Conservation (phyloP, 108 stramenopile genomes). For the Aurantiochytrium sp. region DNA sequence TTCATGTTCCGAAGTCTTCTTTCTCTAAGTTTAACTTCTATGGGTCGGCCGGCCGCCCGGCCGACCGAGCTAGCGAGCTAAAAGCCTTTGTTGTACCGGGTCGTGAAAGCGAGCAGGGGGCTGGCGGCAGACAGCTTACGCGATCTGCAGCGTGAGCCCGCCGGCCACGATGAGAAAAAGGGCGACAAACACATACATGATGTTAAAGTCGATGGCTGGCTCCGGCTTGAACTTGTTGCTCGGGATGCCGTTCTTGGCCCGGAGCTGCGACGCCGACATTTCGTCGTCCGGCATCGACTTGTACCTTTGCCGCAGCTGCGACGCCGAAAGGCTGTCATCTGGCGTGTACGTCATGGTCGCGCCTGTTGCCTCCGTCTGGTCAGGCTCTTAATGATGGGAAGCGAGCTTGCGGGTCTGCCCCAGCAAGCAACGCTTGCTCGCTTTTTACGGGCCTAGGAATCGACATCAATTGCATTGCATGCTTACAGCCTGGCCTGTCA, state of each 20-base stretch:
- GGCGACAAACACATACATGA: neutral
- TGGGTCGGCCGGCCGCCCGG: too few relatives aligned
- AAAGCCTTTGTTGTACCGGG: too few relatives aligned
- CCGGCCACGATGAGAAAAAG: neutral
- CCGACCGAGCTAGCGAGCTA: too few relatives aligned
- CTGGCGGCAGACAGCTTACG: neutral
- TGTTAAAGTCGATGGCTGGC: neutral
- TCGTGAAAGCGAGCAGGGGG: too few relatives aligned
- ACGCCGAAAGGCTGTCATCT: constrained; percentile 6
- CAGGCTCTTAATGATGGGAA: too few relatives aligned
- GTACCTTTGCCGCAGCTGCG: constrained; percentile 20
- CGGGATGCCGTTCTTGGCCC: constrained; percentile 8
- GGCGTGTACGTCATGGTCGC: neutral
- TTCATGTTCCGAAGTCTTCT: too few relatives aligned
- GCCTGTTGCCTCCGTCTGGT: neutral
- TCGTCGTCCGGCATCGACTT: neutral
- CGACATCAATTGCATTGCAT: too few relatives aligned
- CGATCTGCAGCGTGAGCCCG: constrained; percentile 12
- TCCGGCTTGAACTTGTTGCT: constrained; percentile 18
- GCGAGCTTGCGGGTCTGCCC: too few relatives aligned
- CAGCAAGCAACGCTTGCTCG: too few relatives aligned
- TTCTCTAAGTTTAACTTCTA: too few relatives aligned
- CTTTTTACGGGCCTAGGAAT: too few relatives aligned
- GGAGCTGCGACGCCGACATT: constrained; percentile 18
- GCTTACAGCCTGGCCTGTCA: too few relatives aligned